Base-by-base conservation (phyloP, 2,329 filamentous ascomycete species). In the Cytospora leucostoma region DNA sequence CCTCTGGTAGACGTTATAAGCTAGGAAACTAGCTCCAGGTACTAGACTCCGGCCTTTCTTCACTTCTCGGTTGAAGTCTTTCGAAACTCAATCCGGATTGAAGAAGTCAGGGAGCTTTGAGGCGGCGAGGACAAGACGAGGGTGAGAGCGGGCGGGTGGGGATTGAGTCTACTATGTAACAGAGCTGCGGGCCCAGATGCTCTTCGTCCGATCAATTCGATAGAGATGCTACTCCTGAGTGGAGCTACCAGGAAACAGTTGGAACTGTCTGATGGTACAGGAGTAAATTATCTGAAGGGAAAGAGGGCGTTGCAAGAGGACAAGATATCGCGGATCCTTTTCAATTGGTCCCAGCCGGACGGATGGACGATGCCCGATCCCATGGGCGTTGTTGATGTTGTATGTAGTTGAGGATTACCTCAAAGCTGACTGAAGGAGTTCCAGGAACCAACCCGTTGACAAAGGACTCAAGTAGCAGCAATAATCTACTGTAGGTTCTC, bases 171-270 rank as follows among this genome's bases (percentile, higher is more conserved):
- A 27, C 27, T 32, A 38, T 61, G 58, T 61, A 61, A 61, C 58
- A 61, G 51, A 61, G 38, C 51, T 61, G 58, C 58, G 58, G 58
- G 58, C 58, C 58, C 50, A 55, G 58, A 61, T 54, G 47, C 54
- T 61, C 58, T 55, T 52, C 51, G 58, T 61, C 58, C 38, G 58
- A 61, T 61, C 54, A 50, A 54, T 38, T 49, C 19, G 32, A 37
- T 44, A 40, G 12, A 19, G 27, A 27, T 27, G 27, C 27, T 51
- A 61, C 58, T 61, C 58, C 51, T 61, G 58, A 61, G 51, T 61
- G 58, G 51, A 54, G 58, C 51, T 21, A 13, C 27, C 27, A 27
- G 27, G 27, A 27, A 27, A 27, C 27, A 49, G 33, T 21, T 33
- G 38, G 38, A n/a, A 37, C 19, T 51, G 56, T 34, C 27, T n/a